A percentile compares a stretch with the other conserved stretches of the same genome.
Evolutionary conservation across 345 rosid species (phyloP).

Genomic region (Barbarea vulgaris): DNA sequence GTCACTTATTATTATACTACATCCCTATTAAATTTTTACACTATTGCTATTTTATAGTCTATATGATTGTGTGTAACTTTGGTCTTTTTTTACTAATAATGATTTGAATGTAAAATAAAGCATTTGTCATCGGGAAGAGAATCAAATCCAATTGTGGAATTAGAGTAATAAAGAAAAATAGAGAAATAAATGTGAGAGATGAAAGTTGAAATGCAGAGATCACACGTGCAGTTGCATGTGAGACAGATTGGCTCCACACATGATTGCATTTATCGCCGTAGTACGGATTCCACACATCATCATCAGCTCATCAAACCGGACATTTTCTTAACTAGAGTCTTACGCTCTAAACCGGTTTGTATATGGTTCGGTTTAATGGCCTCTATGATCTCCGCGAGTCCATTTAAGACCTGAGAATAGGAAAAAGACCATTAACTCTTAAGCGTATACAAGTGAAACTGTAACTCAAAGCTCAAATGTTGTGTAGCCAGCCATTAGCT

Average conservation of each 20-base stretch:
- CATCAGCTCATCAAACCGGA: conserved; percentile 5
- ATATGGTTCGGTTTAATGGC: conserved; percentile 20
- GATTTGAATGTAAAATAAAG: background rate
- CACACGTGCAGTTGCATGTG: conserved; percentile 43
- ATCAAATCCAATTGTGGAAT: conserved; percentile 29
- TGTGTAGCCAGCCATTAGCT: background rate
- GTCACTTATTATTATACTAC: background rate
- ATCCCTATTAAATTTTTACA: too few relatives aligned
- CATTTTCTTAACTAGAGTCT: background rate
- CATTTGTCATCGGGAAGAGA: conserved; percentile 37
- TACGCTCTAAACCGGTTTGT: conserved; percentile 19
- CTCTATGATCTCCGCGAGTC: conserved; percentile 23
- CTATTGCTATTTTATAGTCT: too few relatives aligned
- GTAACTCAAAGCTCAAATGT: background rate
- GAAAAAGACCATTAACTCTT: background rate
- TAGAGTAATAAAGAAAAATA: background rate
- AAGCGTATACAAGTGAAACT: background rate
- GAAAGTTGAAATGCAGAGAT: conserved; percentile 24
- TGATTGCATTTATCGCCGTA: conserved; percentile 39
- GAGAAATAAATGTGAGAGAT: conserved; percentile 4
- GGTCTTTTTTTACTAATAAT: background rate
- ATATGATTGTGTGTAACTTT: background rate
- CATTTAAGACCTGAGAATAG: conserved; percentile 15
- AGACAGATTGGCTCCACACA: conserved; percentile 46
- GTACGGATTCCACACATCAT: conserved; percentile 28